Percentiles rank a stretch among this genome's conserved stretches.
Evolutionary conservation across 192 early-diverging fungal species (phyloP).

Genomic region (Backusella australiensis): DNA sequence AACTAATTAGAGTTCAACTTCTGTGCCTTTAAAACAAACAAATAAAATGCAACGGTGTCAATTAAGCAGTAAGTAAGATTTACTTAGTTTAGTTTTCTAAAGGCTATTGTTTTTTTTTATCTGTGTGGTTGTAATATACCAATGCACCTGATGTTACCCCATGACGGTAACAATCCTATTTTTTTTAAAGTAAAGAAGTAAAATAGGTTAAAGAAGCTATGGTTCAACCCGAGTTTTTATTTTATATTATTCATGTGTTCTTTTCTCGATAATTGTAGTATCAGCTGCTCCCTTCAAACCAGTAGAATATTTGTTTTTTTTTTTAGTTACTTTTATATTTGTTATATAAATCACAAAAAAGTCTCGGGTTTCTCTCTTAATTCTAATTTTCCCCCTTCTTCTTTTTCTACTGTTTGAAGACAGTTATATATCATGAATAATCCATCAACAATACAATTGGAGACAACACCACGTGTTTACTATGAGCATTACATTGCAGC

Average conservation of each 20-base stretch:
- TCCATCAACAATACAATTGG: not conserved
- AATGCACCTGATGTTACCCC: not conserved
- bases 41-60: not conserved
- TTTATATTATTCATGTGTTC: conserved; percentile 4
- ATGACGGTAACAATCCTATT: not conserved
- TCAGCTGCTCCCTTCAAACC: conserved; percentile 1
- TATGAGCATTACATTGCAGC: conserved; percentile 20
- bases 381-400: not conserved
- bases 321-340: not conserved
- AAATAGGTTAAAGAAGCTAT: not conserved
- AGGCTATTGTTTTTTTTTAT: no score
- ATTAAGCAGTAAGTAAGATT: not conserved
- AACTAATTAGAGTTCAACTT: not conserved
- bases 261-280: not conserved
- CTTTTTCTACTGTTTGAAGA: not conserved
- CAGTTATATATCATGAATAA: not conserved
- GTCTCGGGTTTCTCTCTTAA: not conserved
- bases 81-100: not conserved
- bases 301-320: not conserved
- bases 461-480: conserved; percentile 23
- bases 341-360: not conserved
- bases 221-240: not conserved
- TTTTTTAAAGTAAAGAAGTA: not conserved
- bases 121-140: not conserved
- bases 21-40: not conserved